Evolutionary conservation across 2,329 filamentous ascomycete genomes (phyloP), one percentile per base, ranked within the genome.

Genomic region (Fusarium sp.): DNA sequence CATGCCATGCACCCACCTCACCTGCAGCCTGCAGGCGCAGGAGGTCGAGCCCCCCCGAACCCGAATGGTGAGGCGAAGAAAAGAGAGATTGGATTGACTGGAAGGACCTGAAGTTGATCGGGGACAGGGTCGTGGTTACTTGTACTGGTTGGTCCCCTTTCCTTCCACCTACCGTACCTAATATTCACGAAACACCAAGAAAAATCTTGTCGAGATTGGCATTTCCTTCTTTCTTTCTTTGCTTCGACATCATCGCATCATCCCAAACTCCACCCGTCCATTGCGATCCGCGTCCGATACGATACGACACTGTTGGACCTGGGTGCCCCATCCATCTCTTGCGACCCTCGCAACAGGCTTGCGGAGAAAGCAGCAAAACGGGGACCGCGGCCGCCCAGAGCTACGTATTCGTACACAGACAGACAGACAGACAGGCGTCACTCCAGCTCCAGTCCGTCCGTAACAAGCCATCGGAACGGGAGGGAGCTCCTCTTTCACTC

Each of bases 211-310:
- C 27, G 46, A 51, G 46, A 51, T 31, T 51, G 27, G 17, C 46
- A 31, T 20, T 51, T 51, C 31, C 22, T 24, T 65, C 60, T 11
- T 31, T 51, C 31, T 35, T 24, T 65, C 60, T 11, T 31, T 53
- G 44, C 60, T 24, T 69, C 64, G 62, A 53, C 71, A 73, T 69
- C 71, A 74, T 71, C 53, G 62, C 60, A 73, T 71, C 60, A 40
- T 71, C 70, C 55, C 55, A 69, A 59, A 59, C 71, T 74, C 72
- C 72, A 74, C 69, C 44, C 61, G 64, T 59, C 71, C 73, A 74
- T 72, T 74, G 62, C 72, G 72, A 74, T 72, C 69, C 69, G 59
- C 69, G 62, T 61, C 72, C 72, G 72, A 74, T 74, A 74, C 72
- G 69, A 74, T 72, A 74, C 72, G 69, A 74, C 71, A 74, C 58